Base-by-base conservation (phyloP, 257 asterid genomes). In the Nicotiana benthamiana region DNA sequence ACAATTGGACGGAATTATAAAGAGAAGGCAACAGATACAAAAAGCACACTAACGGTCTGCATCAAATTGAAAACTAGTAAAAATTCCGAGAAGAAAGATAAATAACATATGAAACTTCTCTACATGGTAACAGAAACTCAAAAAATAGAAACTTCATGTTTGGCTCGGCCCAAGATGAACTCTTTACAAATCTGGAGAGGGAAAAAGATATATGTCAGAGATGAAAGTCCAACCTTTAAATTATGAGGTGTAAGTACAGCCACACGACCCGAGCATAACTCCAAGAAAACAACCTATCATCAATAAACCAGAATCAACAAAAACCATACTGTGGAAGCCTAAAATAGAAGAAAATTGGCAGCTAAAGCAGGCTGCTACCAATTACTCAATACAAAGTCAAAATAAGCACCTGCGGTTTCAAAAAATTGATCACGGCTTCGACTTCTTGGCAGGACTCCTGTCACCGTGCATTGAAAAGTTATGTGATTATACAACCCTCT, bases 401-500 rank as follows among this genome's bases (percentile, higher is more conserved):
- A 79, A 59, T 76, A 80, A 34, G 80, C 77, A 93, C 97, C 97
- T 91, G 89, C 18, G 97, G 97, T 87, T 91, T 89, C 89, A 95
- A 85, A 86, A 87, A 90, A 83, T 88, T 93, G 82, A 95, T 93
- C 82, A 91, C 94, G 56, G 94, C 91, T 84, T 90, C 83, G 74
- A 95, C 99, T 88, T 95, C 94, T 80, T 86, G 26, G 92, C 98
- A 93, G 40, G 99, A 95, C 76, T 95, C 97, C 98, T 95, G 86
- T 79, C 66, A 62, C 36, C 34, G 57, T 20, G 63, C 54, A 61
- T 24, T 26, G 59, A 83, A 28, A 63, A 53, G 13, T 70, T 79
- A 57, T 3, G 74, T 75, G 51, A 52, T 81, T 75, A 56, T 68
- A 66, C 28, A 28, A 43, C 75, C 76, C 18, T 24, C 6, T 22